Percentiles rank a stretch among this genome's conserved stretches.
Conservation (phyloP, 768 basidiomycete species). For the Lentinus tigrinus region DNA sequence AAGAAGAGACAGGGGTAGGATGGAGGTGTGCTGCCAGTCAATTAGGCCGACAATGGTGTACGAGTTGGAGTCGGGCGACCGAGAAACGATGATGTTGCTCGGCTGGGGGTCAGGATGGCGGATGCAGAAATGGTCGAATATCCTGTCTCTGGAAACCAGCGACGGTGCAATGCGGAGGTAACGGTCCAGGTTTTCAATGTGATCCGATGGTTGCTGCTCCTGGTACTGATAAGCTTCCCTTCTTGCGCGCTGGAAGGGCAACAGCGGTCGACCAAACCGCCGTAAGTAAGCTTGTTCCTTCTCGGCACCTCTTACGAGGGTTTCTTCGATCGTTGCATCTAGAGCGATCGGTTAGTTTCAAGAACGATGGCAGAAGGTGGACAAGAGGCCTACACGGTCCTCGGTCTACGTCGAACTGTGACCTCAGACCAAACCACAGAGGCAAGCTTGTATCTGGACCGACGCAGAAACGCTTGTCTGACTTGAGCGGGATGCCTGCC, state of each 20-base stretch:
- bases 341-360: conserved; percentile 33
- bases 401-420: conserved; percentile 46
- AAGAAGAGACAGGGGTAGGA: conserved; percentile 52
- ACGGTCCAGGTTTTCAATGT: conserved; percentile 48
- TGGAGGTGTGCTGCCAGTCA: conserved; percentile 43
- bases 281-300: conserved; percentile 51
- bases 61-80: conserved; percentile 41
- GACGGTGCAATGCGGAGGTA: conserved; percentile 49
- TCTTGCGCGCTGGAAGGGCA: conserved; percentile 41
- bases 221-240: conserved; percentile 46
- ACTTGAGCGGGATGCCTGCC: conserved; percentile 30
- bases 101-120: conserved; percentile 43
- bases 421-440: conserved; percentile 52
- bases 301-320: conserved; percentile 39
- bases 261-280: conserved; percentile 46
- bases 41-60: conserved; percentile 34
- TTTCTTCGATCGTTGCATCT: conserved; percentile 45
- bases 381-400: conserved; percentile 50
- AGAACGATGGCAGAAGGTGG: conserved; percentile 27
- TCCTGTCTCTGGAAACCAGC: conserved; percentile 40
- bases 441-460: conserved; percentile 39
- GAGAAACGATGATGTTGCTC: conserved; percentile 48
- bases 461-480: conserved; percentile 23
- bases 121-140: conserved; percentile 45
- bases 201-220: conserved; percentile 41